These are phyloP conservation scores for Grigorovia transvaalensis DNA, from an alignment of 805 yeast genomes.

Conservation along the genomic window DNA sequence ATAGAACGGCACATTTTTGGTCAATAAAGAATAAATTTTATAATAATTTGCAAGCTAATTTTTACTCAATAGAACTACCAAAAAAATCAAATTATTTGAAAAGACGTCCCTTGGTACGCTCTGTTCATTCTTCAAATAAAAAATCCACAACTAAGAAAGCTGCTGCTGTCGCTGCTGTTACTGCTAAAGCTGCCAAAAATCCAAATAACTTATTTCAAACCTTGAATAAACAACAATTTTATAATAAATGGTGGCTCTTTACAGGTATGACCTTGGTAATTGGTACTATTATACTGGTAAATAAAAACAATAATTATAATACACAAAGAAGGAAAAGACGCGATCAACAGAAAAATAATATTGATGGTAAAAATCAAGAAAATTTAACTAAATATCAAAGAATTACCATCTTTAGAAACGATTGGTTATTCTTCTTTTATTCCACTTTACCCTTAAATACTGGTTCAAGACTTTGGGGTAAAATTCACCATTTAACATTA, in stretches of 20 bases:
- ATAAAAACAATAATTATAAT: slow-evolving; percentile 22
- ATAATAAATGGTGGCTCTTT: slow-evolving; percentile 19
- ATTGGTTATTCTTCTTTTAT: slow-evolving; percentile 87
- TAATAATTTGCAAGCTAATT: background rate
- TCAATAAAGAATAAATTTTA: background rate
- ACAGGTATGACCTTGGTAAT: slow-evolving; percentile 24
- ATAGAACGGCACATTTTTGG: background rate
- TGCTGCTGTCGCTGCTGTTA: background rate
- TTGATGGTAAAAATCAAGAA: slow-evolving; percentile 7
- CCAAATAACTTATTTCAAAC: background rate
- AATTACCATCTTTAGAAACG: slow-evolving; percentile 29
- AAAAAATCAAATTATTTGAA: background rate
- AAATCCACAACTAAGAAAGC: background rate
- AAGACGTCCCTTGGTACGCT: background rate
- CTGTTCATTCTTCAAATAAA: background rate
- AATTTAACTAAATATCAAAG: slow-evolving; percentile 21
- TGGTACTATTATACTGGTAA: slow-evolving; percentile 16
- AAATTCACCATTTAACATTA: slow-evolving; percentile 65
- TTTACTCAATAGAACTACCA: background rate
- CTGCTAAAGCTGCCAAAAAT: background rate
- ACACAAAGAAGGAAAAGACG: slow-evolving; percentile 15
- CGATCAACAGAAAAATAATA: slow-evolving; percentile 15
- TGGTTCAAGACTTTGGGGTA: slow-evolving; percentile 90
- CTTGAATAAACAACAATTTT: background rate
- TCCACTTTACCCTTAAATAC: slow-evolving; percentile 86